phyloP scores from a whole-genome alignment of 495 filamentous ascomycete genomes.

The Sordaria brevicollis region DNA sequence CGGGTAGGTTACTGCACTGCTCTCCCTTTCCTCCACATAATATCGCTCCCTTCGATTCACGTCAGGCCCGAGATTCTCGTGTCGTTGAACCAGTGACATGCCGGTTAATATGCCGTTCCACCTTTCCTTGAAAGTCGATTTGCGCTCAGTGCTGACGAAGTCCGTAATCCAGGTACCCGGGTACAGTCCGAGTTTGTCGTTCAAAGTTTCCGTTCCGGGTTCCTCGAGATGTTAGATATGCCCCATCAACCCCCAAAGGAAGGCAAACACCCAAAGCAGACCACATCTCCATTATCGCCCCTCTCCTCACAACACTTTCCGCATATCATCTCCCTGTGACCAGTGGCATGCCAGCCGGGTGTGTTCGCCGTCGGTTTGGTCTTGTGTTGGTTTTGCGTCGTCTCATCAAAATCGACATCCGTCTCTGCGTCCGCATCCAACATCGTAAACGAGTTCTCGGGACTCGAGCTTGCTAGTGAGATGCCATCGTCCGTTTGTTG shows the following conservation, averaged over 20 bases:
- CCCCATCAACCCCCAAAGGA: slow-evolving; percentile 27
- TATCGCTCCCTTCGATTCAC: neutral
- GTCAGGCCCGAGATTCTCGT: neutral
- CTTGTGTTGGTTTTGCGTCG: neutral
- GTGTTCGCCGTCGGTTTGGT: neutral
- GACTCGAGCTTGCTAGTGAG: slow-evolving; percentile 2
- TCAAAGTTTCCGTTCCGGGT: neutral
- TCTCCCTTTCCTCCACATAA: neutral
- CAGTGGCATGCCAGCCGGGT: slow-evolving; percentile 21
- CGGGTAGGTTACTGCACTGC: neutral
- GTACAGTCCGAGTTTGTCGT: neutral
- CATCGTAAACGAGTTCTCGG: slow-evolving; percentile 29
- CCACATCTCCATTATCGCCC: slow-evolving; percentile 34
- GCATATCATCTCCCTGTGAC: slow-evolving; percentile 33
- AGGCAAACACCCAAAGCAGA: slow-evolving; percentile 35
- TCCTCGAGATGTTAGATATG: neutral
- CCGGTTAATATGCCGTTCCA: neutral
- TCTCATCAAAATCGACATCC: neutral
- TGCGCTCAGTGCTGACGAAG: neutral
- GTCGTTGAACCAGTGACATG: neutral
- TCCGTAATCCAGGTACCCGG: neutral
- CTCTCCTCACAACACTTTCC: slow-evolving; percentile 37
- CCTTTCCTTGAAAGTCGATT: neutral
- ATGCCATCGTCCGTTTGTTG: neutral
- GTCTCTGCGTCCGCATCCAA: slow-evolving; percentile 20